Base-by-base conservation (phyloP, 2,329 filamentous ascomycete genomes). In the Thelonectria olida region DNA sequence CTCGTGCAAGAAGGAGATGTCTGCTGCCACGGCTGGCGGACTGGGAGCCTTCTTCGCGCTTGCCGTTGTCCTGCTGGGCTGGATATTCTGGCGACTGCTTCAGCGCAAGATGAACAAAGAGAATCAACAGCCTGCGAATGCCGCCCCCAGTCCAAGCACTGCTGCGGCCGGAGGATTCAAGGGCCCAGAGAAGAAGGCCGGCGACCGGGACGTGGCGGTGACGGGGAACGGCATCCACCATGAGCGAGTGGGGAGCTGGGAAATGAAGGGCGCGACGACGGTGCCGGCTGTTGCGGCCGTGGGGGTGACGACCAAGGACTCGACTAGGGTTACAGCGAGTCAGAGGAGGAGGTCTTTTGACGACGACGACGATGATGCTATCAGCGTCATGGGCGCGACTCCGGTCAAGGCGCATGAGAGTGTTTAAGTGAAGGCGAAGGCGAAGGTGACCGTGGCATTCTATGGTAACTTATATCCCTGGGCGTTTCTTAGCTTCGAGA, bases 171-270 rank as follows among this genome's bases (percentile, higher is more conserved):
- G 78, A 20, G 80, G 81, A 2, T 83, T 83, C 73, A 81, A 78
- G 58, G 79, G 81, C 10, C 68, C 73, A 0, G 79, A 82, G 71
- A 83, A 81, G 72, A 80, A 76, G 72, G 72, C 74, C 0, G 76
- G 74, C 3, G 82, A 85, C 54, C 68, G 73, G 0, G 83, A 85
- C 57, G 72, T 84, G 3, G 69, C 74, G 1, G 73, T 82, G 3
- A 75, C 76, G 1, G 75, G 73, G 42, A 70, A 70, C 7, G 82
- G 82, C 1, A 72, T 66, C 5, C 74, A 75, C 4, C 80, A 84
- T 31, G 82, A 81, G 64, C 78, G 82, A 7, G 69, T 80, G 13
- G 82, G 82, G 1, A 84, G 82, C 68, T 85, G 83, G 83, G 83
- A 85, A 65, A 71, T 85, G 52, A 72, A 71, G 15, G 62, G 61